Conservation (phyloP, 202 grass and related monocot species). For the Elaeis oleifera region DNA sequence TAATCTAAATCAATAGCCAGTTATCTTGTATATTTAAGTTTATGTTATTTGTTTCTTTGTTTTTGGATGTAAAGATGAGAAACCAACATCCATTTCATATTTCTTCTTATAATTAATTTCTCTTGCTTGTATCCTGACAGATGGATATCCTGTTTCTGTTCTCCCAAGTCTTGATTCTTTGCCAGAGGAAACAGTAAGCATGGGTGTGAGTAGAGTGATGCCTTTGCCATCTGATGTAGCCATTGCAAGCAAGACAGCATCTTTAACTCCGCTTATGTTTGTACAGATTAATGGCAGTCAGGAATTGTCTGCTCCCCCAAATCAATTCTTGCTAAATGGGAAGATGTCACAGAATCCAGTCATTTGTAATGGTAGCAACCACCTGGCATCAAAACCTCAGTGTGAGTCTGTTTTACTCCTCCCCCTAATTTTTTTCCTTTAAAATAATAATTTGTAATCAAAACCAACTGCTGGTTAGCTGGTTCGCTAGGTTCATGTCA, state of each 20-base stretch:
- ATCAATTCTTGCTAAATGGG: not conserved
- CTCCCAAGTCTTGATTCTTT: not conserved
- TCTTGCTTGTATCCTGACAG: not conserved
- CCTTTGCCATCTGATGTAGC: not conserved
- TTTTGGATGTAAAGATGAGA: too few relatives aligned
- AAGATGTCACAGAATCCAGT: not conserved
- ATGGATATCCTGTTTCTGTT: not conserved
- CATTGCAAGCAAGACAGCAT: not conserved
- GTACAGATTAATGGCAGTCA: not conserved
- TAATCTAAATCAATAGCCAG: not conserved
- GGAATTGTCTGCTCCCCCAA: not conserved
- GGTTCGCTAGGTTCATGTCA: too few relatives aligned
- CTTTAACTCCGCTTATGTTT: slow-evolving; percentile 1
- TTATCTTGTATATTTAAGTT: not conserved
- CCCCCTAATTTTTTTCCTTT: not conserved
- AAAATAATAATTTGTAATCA: not conserved
- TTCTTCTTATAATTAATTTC: too few relatives aligned
- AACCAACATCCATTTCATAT: too few relatives aligned
- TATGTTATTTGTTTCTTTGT: too few relatives aligned
- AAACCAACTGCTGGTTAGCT: too few relatives aligned
- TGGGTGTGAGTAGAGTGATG: not conserved
- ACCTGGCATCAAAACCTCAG: not conserved
- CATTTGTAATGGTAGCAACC: not conserved
- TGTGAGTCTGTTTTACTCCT: not conserved
- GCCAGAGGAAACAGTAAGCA: not conserved